Conservation (phyloP, 2,329 filamentous ascomycete genomes). For the Epichloe gansuensis region DNA sequence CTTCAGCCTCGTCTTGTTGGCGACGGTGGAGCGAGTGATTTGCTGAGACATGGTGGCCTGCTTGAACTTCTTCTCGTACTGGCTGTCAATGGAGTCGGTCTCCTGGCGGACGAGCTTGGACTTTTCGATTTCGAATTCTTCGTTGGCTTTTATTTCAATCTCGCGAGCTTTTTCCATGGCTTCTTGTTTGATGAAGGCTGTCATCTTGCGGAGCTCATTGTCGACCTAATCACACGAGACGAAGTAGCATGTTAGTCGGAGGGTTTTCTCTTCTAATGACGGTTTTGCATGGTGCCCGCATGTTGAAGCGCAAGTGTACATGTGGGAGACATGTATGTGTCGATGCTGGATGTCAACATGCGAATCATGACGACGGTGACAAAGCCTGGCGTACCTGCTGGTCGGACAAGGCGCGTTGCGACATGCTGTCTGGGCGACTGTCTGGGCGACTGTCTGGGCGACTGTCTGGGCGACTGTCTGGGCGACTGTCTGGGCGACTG, state of each 20-base stretch:
- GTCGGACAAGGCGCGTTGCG: constrained; percentile 93
- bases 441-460: constrained; percentile 8
- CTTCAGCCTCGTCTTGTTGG: constrained; percentile 90
- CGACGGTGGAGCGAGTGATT: constrained; percentile 89
- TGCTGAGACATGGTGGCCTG: constrained; percentile 97
- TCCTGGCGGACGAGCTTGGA: constrained; percentile 96
- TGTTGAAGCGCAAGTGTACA: no score
- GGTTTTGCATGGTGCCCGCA: background rate
- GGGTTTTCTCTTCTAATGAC: background rate
- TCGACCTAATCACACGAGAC: constrained; percentile 56
- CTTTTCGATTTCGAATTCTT: constrained; percentile 98
- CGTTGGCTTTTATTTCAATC: constrained; percentile 96
- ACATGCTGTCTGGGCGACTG: constrained; percentile 57
- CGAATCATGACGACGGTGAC: constrained; percentile 7
- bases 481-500: constrained; percentile 34
- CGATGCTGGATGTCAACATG: constrained; percentile 9
- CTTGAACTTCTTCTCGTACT: constrained; percentile 99
- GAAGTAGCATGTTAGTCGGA: background rate
- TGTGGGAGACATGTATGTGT: constrained; percentile 5
- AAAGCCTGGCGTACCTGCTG: constrained; percentile 58
- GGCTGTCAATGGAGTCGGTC: constrained; percentile 78
- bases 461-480: constrained; percentile 32
- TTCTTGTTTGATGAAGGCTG: constrained; percentile 98
- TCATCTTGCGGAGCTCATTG: constrained; percentile 99
- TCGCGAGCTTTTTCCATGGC: constrained; percentile 93